These are phyloP conservation scores for Solanum sitiens DNA, from an alignment of 257 asterid genomes.

Conservation along the genomic window DNA sequence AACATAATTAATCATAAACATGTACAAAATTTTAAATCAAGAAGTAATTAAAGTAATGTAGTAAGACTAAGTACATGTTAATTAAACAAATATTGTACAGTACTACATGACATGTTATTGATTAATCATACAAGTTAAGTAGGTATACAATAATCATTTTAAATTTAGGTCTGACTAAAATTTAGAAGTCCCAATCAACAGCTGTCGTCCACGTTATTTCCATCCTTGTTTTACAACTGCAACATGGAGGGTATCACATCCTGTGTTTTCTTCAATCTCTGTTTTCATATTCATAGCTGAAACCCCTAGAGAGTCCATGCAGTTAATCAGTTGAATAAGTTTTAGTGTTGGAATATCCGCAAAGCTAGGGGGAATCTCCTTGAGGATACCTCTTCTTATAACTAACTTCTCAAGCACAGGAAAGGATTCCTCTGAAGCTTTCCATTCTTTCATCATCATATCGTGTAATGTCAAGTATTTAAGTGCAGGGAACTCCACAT, in stretches of 20 bases:
- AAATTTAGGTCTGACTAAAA: no score
- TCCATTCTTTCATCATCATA: neutral
- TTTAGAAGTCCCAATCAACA: no score
- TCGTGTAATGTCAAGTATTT: fast-evolving
- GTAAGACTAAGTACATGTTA: no score
- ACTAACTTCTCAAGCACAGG: neutral
- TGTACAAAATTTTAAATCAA: no score
- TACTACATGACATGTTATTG: no score
- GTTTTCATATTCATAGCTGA: neutral
- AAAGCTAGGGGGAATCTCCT: neutral
- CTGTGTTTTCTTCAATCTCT: neutral
- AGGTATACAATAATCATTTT: no score
- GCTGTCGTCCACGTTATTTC: no score
- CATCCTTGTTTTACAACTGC: no score
- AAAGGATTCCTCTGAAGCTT: neutral
- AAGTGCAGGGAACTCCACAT: neutral
- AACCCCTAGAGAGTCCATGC: fast-evolving
- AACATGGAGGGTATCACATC: neutral
- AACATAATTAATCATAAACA: no score
- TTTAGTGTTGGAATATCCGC: neutral
- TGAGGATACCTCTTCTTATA: fast-evolving
- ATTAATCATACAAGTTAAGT: no score
- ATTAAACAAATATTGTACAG: no score
- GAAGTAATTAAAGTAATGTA: no score
- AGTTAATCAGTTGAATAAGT: fast-evolving